Evolutionary conservation across 148 eudicot species (phyloP), one percentile per base, ranked within the genome.

Genomic region (Rhododendron vialii): DNA sequence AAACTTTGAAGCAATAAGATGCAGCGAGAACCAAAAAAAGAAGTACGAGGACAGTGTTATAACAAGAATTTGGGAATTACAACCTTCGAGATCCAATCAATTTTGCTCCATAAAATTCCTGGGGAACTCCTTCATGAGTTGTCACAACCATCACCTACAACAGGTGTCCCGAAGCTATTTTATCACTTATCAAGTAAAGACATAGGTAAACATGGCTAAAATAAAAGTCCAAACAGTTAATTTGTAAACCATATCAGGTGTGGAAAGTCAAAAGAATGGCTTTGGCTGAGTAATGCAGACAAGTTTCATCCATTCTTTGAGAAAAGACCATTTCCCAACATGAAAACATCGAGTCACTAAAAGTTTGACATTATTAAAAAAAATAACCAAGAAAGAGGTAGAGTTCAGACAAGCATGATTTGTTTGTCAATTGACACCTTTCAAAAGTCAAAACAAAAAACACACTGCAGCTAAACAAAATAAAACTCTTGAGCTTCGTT

Each of bases 71-170:
- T 33, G 33, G 57, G 75, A 65, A 26, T 30, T 9, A 24, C 83
- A 81, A 95, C 99, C 99, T 96, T 74, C 91, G 91, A 81, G 99
- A 96, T 84, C 99, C 99, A 85, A 96, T 92, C 83, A 93, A 87
- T 89, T 95, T 91, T 65, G 99, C 99, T 87, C 99, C 99, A 89
- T 96, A 92, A 88, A 96, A 96, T 85, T 96, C 99, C 61, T 92
- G 67, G n/a, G 99, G 99, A 69, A 96, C 96, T 87, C 99, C 99
- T 94, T 95, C 99, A 89, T 95, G 98, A 22, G 99, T 96, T 63
- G 99, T 96, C 84, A 96, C 93, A 86, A 96, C 99, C 93, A 96
- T 92, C 67, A 96, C 99, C 99, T 96, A 88, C 38, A 88, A 80
- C 76, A 47, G 30, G 45, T 12, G 26, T 20, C 53, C 67, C 69